phyloP scores from a whole-genome alignment of 305 asterid species.

The Euphrasia arctica region DNA sequence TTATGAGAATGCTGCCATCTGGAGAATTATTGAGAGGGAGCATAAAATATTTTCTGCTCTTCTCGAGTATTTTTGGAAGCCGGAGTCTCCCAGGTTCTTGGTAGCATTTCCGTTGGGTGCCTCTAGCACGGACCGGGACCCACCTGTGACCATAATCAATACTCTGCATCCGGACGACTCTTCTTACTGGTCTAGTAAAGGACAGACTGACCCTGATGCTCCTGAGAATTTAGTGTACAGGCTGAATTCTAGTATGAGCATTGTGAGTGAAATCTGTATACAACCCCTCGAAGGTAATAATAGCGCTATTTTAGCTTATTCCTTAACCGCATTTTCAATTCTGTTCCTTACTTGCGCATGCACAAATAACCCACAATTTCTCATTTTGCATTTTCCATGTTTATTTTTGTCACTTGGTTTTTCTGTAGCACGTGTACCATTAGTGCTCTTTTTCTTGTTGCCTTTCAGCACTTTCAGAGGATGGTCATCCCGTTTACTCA shows the following conservation, averaged over 20 bases:
- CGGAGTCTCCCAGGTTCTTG: conserved; percentile 33
- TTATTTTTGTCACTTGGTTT: background rate
- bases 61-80: conserved; percentile 33
- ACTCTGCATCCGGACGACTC: conserved; percentile 43
- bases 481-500: conserved; percentile 49
- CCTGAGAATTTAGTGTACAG: conserved; percentile 3
- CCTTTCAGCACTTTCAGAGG: conserved; percentile 29
- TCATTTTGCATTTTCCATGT: background rate
- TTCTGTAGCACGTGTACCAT: background rate
- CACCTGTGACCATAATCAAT: background rate
- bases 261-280: background rate
- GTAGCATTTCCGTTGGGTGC: conserved; percentile 48
- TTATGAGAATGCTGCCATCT: conserved; percentile 14
- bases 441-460: background rate
- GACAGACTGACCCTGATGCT: conserved; percentile 44
- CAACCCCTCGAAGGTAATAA: background rate
- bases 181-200: conserved; percentile 73
- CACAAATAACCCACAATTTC: background rate
- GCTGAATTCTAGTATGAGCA: conserved; percentile 1
- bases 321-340: background rate
- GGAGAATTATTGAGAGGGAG: conserved; percentile 38
- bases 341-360: background rate
- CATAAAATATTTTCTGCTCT: conserved; percentile 48
- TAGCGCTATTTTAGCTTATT: background rate
- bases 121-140: conserved; percentile 37